Evolutionary conservation across 2,329 filamentous ascomycete species (phyloP).

Genomic region (Talaromyces amestolkiae): DNA sequence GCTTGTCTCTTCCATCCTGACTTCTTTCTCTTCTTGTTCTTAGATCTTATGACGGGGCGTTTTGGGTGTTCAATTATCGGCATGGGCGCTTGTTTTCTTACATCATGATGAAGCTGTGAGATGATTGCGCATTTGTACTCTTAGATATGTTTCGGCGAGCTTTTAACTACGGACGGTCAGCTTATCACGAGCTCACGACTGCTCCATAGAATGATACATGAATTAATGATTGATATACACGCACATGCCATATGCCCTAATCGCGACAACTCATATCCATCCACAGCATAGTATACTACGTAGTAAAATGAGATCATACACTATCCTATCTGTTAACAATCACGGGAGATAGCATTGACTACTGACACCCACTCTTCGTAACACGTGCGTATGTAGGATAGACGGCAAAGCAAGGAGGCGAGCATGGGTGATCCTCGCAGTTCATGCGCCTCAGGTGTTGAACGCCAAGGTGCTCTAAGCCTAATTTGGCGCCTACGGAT

Average conservation of each 20-base stretch:
- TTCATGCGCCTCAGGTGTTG: too few relatives aligned
- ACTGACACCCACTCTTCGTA: neutral
- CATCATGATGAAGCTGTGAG: conserved; percentile 6
- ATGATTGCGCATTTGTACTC: conserved; percentile 12
- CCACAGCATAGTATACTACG: neutral
- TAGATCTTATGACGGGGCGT: conserved; percentile 15
- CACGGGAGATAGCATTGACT: neutral
- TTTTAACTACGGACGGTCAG: neutral
- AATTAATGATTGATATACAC: conserved; percentile 9
- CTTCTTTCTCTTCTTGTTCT: neutral
- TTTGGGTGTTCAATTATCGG: neutral
- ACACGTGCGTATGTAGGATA: neutral
- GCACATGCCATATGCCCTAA: neutral
- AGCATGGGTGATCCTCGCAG: neutral
- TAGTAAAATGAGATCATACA: neutral
- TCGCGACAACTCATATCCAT: neutral
- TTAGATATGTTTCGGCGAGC: conserved; percentile 12
- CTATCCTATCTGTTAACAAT: neutral
- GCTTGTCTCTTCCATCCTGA: conserved; percentile 1
- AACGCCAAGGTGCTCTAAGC: too few relatives aligned
- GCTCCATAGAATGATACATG: conserved; percentile 8
- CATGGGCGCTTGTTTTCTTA: conserved; percentile 2
- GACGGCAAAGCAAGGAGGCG: neutral
- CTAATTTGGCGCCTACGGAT: too few relatives aligned
- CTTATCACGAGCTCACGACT: neutral